These are phyloP conservation scores for Dioscorea zingiberensis DNA, from an alignment of 106 monocot species.

Conservation along the genomic window DNA sequence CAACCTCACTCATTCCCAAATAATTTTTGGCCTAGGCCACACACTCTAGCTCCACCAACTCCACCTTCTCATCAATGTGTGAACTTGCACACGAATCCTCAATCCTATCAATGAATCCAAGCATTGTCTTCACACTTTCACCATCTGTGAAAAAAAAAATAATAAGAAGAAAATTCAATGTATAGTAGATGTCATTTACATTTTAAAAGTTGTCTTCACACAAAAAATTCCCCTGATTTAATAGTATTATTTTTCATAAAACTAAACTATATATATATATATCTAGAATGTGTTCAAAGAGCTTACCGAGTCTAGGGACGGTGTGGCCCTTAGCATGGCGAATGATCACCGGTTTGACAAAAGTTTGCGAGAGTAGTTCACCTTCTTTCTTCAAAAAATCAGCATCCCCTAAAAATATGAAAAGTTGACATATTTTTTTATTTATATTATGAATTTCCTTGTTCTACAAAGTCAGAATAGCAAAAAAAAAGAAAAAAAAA, in stretches of 20 bases:
- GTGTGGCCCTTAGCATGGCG: conserved; percentile 72
- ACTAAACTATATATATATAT: too few species aligned
- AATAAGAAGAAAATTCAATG: too few species aligned
- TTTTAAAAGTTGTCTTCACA: too few species aligned
- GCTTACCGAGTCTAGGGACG: conserved; percentile 59
- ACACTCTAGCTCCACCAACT: too few species aligned
- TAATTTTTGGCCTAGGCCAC: too few species aligned
- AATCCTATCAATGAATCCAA: conserved; percentile 14
- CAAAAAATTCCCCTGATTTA: too few species aligned
- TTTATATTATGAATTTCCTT: too few species aligned
- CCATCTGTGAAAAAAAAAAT: conserved; percentile 24
- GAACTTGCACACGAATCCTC: conserved; percentile 6
- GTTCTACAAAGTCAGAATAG: background rate
- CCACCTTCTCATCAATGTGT: too few species aligned
- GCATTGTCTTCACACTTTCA: conserved; percentile 19
- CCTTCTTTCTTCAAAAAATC: conserved; percentile 47
- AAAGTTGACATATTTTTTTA: too few species aligned
- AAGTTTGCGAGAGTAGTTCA: conserved; percentile 40
- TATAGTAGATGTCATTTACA: too few species aligned
- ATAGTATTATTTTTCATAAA: too few species aligned
- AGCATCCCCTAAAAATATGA: conserved; percentile 53
- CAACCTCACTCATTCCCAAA: too few species aligned
- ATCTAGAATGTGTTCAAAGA: background rate
- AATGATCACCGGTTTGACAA: conserved; percentile 36
- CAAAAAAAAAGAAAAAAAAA: background rate